Evolutionary conservation across 129 eudicot species (phyloP).

Genomic region (Artemisia argyi): DNA sequence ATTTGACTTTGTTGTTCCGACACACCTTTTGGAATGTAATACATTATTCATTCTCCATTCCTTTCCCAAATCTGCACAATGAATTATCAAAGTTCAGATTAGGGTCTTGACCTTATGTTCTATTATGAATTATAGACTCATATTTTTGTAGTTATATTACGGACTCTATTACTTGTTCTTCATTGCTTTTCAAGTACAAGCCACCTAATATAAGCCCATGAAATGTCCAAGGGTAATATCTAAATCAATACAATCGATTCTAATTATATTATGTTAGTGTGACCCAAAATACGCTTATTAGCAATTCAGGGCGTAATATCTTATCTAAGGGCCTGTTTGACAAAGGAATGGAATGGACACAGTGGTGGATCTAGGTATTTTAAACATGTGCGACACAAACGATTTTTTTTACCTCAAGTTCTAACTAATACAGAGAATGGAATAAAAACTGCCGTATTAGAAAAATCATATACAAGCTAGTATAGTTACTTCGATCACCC

Average conservation of each 20-base stretch:
- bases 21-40: conserved; percentile 27
- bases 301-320: background rate
- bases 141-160: background rate
- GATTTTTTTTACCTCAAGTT: too few species aligned
- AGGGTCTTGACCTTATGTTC: background rate
- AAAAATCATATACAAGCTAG: too few species aligned
- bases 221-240: background rate
- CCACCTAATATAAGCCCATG: background rate
- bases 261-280: background rate
- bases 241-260: background rate
- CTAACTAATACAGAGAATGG: too few species aligned
- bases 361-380: too few species aligned
- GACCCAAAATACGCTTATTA: background rate
- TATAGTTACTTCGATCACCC: too few species aligned
- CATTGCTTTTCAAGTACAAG: background rate
- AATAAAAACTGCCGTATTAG: too few species aligned
- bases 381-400: too few species aligned
- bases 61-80: conserved; percentile 26
- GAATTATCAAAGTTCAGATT: conserved; percentile 22
- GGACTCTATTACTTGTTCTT: background rate
- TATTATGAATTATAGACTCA: conserved; percentile 9
- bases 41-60: conserved; percentile 17
- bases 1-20: conserved; percentile 1
- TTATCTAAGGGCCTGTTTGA: background rate
- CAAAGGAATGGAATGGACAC: too few species aligned